Percentiles rank a stretch among this genome's conserved stretches.
These are phyloP conservation scores for Trichoderma koningii DNA, from an alignment of 2,329 filamentous ascomycete species.

Conservation along the genomic window DNA sequence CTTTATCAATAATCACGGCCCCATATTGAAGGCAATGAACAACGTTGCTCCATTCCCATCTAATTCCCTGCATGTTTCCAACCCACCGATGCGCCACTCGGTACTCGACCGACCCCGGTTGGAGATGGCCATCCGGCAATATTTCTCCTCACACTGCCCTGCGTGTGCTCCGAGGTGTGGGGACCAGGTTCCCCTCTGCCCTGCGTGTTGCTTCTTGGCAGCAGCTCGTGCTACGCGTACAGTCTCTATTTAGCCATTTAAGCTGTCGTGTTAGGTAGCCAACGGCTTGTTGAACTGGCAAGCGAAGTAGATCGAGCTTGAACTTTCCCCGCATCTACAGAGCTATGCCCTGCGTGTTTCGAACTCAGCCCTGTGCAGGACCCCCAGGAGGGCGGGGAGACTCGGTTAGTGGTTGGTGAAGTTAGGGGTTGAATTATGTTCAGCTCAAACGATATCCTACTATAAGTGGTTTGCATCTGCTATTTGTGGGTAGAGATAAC, in stretches of 20 bases:
- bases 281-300: background rate
- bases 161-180: conserved; percentile 11
- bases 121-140: background rate
- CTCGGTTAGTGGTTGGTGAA: background rate
- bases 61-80: conserved; percentile 6
- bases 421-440: background rate
- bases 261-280: background rate
- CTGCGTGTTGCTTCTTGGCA: conserved; percentile 14
- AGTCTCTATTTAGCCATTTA: conserved; percentile 16
- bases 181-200: background rate
- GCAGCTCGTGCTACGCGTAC: background rate
- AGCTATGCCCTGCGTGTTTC: conserved; percentile 34
- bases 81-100: background rate
- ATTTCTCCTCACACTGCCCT: conserved; percentile 1
- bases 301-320: background rate
- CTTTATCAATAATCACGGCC: no score
- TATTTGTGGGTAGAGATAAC: background rate
- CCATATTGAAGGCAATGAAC: no score
- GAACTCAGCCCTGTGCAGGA: conserved; percentile 18
- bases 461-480: no score
- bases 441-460: background rate
- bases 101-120: background rate
- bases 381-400: background rate
- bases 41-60: background rate
- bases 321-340: conserved; percentile 7